Evolutionary conservation across 2,329 filamentous ascomycete species (phyloP), one percentile per base, ranked within the genome.

Genomic region (Aspergillus alliaceus): DNA sequence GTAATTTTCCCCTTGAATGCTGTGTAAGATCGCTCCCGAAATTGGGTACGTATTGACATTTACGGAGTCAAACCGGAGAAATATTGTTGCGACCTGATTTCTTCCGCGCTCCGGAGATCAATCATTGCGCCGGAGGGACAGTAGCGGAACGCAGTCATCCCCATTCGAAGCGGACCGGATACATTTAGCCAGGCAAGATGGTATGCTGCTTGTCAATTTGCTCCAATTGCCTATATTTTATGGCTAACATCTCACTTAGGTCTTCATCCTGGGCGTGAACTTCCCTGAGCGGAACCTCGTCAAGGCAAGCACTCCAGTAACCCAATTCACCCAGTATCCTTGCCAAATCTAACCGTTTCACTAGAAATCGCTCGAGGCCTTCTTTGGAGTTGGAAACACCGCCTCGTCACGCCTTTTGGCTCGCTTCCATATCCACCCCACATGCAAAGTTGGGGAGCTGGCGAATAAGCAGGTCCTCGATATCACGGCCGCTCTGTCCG

Each of bases 371-470:
- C 89, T 99, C 64, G 84, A 91, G 75, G 84, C 84, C 57, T 96
- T 97, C 82, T 97, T 96, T 74, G 90, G 90, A 60, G 84, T 97
- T 59, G 93, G 93, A 7, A 83, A 86, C 37, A 82, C 85, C 63
- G 79, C 84, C 32, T 90, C 89, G 53, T 78, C 83, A 51, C 86
- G 87, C 42, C 87, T 99, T 66, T 89, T 98, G 80, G 90, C 95
- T 64, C 93, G 91, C 70, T 89, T 91, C 79, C 88, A 88, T 67
- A 96, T 99, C 72, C 90, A 96, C 78, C 88, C 91, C 29, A 88
- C 85, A 56, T 90, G 90, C 64, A 90, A 87, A 70, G 82, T 98
- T 65, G 90, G 90, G 72, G 82, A 86, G 7, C 79, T 99, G 20
- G 82, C 86, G 44, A 86, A 88, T 58, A 87, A 89, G 72, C 93